Percentiles rank a stretch among this genome's conserved stretches.
Conservation (phyloP, 2,329 filamentous ascomycete species). For the Diaporthe vaccinii region DNA sequence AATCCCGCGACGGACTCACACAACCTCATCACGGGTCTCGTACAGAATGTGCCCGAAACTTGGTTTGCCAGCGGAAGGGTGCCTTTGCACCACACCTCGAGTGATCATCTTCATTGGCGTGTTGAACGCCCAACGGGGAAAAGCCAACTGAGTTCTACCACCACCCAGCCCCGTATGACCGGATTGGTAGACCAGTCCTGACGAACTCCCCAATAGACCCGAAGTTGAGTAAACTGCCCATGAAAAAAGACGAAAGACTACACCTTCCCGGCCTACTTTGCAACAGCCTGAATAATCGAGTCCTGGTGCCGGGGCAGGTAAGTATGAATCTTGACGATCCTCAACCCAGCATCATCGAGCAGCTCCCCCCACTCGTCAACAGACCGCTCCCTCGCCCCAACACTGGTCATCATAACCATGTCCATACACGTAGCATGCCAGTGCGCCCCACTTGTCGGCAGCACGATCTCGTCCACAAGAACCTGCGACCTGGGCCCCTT, state of each 20-base stretch:
- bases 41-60: too few relatives aligned
- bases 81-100: background rate
- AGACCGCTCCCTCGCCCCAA: constrained; percentile 53
- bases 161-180: background rate
- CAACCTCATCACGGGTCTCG: background rate
- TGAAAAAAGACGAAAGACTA: too few relatives aligned
- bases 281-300: constrained; percentile 42
- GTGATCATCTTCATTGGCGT: background rate
- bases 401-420: constrained; percentile 52
- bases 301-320: constrained; percentile 39
- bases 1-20: background rate
- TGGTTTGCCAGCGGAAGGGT: too few relatives aligned
- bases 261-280: constrained; percentile 4
- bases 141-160: background rate
- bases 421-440: constrained; percentile 52
- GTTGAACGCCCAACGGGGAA: background rate
- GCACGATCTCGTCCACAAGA: constrained; percentile 58
- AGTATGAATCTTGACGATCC: constrained; percentile 36
- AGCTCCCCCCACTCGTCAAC: constrained; percentile 50
- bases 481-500: constrained; percentile 52
- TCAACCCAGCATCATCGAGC: constrained; percentile 43
- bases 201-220: too few relatives aligned
- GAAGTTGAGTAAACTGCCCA: too few relatives aligned
- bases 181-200: background rate
- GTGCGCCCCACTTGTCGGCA: constrained; percentile 51